Conservation (phyloP, 164 flowering plant genomes). For the Tetracentron sinense region DNA sequence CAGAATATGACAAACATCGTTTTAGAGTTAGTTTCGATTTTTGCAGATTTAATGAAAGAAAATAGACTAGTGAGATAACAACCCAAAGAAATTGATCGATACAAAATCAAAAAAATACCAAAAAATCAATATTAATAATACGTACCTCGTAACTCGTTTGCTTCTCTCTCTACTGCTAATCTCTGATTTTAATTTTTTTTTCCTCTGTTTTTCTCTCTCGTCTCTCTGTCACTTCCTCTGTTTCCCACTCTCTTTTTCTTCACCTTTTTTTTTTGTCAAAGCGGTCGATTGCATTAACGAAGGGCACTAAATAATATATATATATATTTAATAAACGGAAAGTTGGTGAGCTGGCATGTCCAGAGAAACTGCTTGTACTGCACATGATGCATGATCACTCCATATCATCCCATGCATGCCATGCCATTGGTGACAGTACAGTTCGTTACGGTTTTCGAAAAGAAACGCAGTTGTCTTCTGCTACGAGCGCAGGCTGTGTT, state of each 20-base stretch:
- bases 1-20: conserved; percentile 20
- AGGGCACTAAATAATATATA: neutral
- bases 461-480: neutral
- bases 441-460: neutral
- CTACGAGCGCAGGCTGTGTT: no score
- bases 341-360: conserved; percentile 9
- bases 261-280: conserved; percentile 29
- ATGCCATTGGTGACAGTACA: neutral
- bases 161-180: neutral
- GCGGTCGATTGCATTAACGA: conserved; percentile 40
- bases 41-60: neutral
- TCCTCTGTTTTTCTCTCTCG: conserved; percentile 11
- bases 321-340: neutral
- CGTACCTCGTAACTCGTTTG: neutral
- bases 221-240: conserved; percentile 1
- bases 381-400: neutral
- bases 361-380: neutral
- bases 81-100: conserved; percentile 13
- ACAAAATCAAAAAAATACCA: conserved; percentile 4
- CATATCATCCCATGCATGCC: neutral
- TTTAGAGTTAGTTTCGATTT: conserved; percentile 1
- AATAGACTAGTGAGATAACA: conserved; percentile 4
- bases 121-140: neutral
- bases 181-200: neutral
- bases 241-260: neutral